Conservation (phyloP, 352 stramenopile species). For the Globisporangium abappressorium region DNA sequence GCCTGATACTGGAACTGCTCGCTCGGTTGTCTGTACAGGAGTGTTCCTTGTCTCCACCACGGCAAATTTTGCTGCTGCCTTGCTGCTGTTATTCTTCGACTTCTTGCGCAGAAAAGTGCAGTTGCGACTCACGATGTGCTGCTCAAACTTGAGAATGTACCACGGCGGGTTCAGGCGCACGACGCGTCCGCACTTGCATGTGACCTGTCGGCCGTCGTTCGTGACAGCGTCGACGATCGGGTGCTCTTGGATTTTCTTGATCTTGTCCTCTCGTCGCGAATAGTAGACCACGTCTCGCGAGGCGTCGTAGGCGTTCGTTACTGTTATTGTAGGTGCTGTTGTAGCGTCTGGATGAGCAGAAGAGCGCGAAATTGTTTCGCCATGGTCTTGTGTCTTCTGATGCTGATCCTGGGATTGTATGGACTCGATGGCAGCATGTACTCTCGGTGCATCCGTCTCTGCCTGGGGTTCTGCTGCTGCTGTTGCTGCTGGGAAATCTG, state of each 20-base stretch:
- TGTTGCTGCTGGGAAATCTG: neutral
- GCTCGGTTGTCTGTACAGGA: neutral
- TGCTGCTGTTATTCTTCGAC: neutral
- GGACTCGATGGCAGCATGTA: neutral
- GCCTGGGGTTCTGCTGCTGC: neutral
- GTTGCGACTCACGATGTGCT: slow-evolving; percentile 81
- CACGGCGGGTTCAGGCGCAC: slow-evolving; percentile 77
- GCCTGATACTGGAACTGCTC: neutral
- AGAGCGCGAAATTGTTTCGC: neutral
- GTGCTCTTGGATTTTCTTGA: slow-evolving; percentile 50
- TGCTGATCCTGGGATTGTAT: neutral
- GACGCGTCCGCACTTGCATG: slow-evolving; percentile 66
- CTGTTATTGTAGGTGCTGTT: neutral
- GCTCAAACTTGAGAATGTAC: slow-evolving; percentile 87
- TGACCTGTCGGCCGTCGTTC: slow-evolving; percentile 47
- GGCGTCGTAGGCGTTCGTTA: slow-evolving; percentile 30
- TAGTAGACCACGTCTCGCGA: slow-evolving; percentile 36
- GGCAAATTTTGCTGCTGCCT: neutral
- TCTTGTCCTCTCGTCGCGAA: slow-evolving; percentile 60
- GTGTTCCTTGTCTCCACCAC: neutral
- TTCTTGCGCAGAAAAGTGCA: slow-evolving; percentile 63
- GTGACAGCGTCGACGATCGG: slow-evolving; percentile 48
- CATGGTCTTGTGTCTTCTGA: neutral
- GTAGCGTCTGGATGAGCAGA: too few species aligned
- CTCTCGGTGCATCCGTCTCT: too few species aligned